Evolutionary conservation across 2,329 filamentous ascomycete genomes (phyloP), one percentile per base, ranked within the genome.

Genomic region (Neofusicoccum sp.): DNA sequence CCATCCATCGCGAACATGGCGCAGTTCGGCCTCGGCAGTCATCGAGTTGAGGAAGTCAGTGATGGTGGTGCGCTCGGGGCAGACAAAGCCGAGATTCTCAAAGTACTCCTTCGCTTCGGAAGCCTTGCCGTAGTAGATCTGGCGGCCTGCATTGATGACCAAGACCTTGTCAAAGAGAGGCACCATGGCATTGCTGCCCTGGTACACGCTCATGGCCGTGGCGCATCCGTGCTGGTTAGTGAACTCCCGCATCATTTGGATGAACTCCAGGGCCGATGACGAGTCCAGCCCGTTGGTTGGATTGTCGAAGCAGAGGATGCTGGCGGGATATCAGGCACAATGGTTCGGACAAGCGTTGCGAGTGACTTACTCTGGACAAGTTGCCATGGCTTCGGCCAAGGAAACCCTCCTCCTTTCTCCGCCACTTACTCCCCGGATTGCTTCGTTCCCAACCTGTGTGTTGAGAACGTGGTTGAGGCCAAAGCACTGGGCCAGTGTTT

Each of bases 21-120:
- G 34, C 43, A 47, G 43, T 20, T 47, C 43, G 3, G 43, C n/a
- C 26, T 47, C 43, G 6, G 43, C 43, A 2, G 84, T 89, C 63
- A 91, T 84, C 1, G 86, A 88, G 0, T 87, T 91, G 26, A 91
- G 73, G 70, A 91, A 91, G 67, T 92, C 89, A 1, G 84, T 84
- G 0, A 85, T 86, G 0, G 86, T 90, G 9, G 43, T 44, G 26
- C 53, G 26, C 6, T 43, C n/a, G 5, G 44, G 43, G 14, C 58
- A 45, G 9, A 51, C 26, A 28, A 64, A 91, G 28, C 88, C 89
- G 71, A 88, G 83, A 8, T 80, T 73, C 65, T 84, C 82, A 61
- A 91, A 90, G 71, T 85, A 90, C 0, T 72, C 71, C 66, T 81
- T 85, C 1, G 88, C 89, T 1, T 77, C 71, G 3, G 64, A 68